These are phyloP conservation scores for Kregervanrija fluxuum DNA, from an alignment of 805 yeast species.

Conservation along the genomic window DNA sequence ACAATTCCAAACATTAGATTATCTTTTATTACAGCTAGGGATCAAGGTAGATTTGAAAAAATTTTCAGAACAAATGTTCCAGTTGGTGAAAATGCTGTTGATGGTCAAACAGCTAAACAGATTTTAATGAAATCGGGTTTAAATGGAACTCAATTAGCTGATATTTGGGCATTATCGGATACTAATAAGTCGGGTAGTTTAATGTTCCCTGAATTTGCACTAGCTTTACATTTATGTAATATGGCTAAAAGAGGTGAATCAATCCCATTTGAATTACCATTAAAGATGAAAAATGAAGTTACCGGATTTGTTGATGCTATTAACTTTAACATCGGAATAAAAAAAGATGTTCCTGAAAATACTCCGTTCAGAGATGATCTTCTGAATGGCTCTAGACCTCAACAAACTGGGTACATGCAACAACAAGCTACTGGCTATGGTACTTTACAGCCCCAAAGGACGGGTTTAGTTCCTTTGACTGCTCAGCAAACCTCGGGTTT, in stretches of 20 bases:
- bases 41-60: conserved; percentile 81
- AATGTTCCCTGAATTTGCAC: conserved; percentile 89
- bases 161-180: conserved; percentile 89
- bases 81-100: conserved; percentile 57
- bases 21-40: conserved; percentile 76
- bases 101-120: conserved; percentile 70
- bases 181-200: conserved; percentile 79
- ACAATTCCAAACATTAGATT: conserved; percentile 72
- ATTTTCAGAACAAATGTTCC: conserved; percentile 75
- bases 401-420: conserved; percentile 17
- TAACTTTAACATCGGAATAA: conserved; percentile 61
- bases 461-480: conserved; percentile 36
- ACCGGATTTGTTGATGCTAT: conserved; percentile 85
- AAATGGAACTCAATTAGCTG: conserved; percentile 66
- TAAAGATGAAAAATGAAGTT: conserved; percentile 73
- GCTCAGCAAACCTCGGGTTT: conserved; percentile 27
- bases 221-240: conserved; percentile 83
- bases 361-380: conserved; percentile 5
- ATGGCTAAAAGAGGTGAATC: conserved; percentile 69
- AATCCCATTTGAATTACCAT: conserved; percentile 67
- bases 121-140: conserved; percentile 76
- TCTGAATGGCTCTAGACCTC: conserved; percentile 11
- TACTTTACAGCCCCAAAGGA: conserved; percentile 40
- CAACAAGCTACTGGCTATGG: conserved; percentile 23
- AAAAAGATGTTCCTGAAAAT: conserved; percentile 4